Conservation (phyloP, 2,329 filamentous ascomycete species). For the Verticillium alfalfae region DNA sequence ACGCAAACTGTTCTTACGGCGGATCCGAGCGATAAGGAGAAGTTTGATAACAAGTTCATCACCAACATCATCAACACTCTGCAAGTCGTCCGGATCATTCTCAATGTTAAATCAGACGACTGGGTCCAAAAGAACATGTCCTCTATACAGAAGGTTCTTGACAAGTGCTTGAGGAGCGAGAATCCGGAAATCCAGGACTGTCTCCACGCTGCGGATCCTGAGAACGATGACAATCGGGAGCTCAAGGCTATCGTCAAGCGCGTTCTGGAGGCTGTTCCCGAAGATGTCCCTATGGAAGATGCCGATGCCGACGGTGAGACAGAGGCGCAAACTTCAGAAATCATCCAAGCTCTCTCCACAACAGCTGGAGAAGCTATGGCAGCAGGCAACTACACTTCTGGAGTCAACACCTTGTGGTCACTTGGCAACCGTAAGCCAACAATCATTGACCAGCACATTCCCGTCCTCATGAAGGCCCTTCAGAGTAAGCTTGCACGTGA, state of each 20-base stretch:
- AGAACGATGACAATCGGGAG: conserved; percentile 62
- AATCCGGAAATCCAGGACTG: conserved; percentile 92
- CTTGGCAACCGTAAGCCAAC: conserved; percentile 78
- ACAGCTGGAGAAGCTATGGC: conserved; percentile 84
- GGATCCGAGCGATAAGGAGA: conserved; percentile 60
- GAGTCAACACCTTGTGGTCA: conserved; percentile 91
- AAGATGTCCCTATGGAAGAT: conserved; percentile 68
- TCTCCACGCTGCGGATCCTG: conserved; percentile 68
- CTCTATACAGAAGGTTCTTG: conserved; percentile 78
- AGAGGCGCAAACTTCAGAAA: conserved; percentile 78
- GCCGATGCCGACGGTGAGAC: conserved; percentile 79
- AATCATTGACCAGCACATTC: conserved; percentile 85
- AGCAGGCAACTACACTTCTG: conserved; percentile 74
- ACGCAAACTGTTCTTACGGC: conserved; percentile 54
- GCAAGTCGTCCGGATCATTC: conserved; percentile 83
- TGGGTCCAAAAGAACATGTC: conserved; percentile 81
- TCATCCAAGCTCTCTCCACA: conserved; percentile 77
- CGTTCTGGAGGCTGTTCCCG: conserved; percentile 83
- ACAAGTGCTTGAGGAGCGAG: conserved; percentile 84
- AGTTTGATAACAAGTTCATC: conserved; percentile 75
- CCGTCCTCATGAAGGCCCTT: conserved; percentile 85
- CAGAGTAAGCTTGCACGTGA: conserved; percentile 90
- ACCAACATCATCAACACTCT: conserved; percentile 90
- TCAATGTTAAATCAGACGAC: conserved; percentile 82
- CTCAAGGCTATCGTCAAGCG: conserved; percentile 73